Base-by-base conservation (phyloP, 257 asterid species). In the Salvia miltiorrhiza region DNA sequence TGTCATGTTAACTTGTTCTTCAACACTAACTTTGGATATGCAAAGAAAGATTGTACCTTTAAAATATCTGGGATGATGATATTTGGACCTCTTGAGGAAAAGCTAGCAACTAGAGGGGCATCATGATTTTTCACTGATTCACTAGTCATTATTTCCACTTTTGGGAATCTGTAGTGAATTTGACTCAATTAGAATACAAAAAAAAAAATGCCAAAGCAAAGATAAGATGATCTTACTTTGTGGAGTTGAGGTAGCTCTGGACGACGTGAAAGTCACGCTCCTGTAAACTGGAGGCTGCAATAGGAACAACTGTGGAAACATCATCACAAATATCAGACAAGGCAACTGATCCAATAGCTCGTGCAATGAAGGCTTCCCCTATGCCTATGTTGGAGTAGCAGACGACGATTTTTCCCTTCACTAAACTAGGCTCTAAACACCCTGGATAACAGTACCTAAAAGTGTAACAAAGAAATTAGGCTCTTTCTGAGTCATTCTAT, bases 41-140 rank as follows among this genome's bases (percentile, higher is more conserved):
- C 5, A 7, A 30, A 30, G 35, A 30, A n/a, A 30, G 35, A 30
- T 30, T 30, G 1, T 23, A 73, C 72, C 77, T 73, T 64, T 17
- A 73, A 26, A 44, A 54, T 65, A 41, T 64, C 60, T 28, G 64
- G 54, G 21, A 74, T 56, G 37, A 67, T 20, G 30, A 30, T 30
- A 30, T 70, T 76, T 30, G 80, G 80, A 16, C 80, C 80, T 76
- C 52, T 76, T 4, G 71, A 32, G 56, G 76, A 76, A 41, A 70
- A 64, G 19, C 30, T 2, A 26, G 73, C 76, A 41, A 70, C 63
- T 8, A 21, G 6, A 58, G 73, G 77, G 23, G 70, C 66, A 58
- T 76, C 70, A 41, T 21, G 32, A 39, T 63, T 47, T 41, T 17
- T 68, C 8, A 21, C 11, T 0, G 76, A 2, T 58, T 73, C 76